A percentile compares a stretch with the other conserved stretches of the same genome.
Evolutionary conservation across 2,329 filamentous ascomycete genomes (phyloP).

Genomic region (Colletotrichum brevisporum): DNA sequence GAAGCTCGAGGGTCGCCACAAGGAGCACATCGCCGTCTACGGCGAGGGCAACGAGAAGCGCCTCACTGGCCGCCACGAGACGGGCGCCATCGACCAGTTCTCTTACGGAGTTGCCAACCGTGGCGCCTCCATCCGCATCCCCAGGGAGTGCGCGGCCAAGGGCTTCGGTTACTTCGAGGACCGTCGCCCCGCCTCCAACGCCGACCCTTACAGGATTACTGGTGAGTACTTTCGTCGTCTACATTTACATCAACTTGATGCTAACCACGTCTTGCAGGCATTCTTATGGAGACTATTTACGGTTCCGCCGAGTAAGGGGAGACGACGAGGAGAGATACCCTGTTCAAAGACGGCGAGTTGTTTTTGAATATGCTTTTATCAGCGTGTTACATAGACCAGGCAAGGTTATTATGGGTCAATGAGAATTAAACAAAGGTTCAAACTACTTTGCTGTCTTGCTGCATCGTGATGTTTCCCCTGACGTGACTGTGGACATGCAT

Average conservation of each 20-base stretch:
- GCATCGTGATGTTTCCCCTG: slow-evolving; percentile 1
- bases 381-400: slow-evolving; percentile 41
- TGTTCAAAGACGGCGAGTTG: slow-evolving; percentile 30
- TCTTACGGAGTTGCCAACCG: slow-evolving; percentile 96
- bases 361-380: slow-evolving; percentile 41
- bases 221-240: slow-evolving; percentile 1
- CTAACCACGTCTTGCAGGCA: slow-evolving; percentile 20
- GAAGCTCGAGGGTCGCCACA: slow-evolving; percentile 84
- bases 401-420: slow-evolving; percentile 39
- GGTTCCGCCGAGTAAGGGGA: slow-evolving; percentile 39
- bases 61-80: slow-evolving; percentile 95
- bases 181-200: slow-evolving; percentile 81
- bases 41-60: slow-evolving; percentile 96
- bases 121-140: slow-evolving; percentile 93
- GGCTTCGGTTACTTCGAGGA: slow-evolving; percentile 97
- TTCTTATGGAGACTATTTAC: slow-evolving; percentile 42
- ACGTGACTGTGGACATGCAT: neutral
- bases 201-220: slow-evolving; percentile 43
- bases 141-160: slow-evolving; percentile 85
- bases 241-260: neutral
- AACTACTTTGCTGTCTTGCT: neutral
- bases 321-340: slow-evolving; percentile 30
- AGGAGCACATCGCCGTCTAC: slow-evolving; percentile 92
- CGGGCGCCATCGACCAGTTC: slow-evolving; percentile 93
- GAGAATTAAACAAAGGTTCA: slow-evolving; percentile 32